Percentiles rank a stretch among this genome's conserved stretches.
phyloP scores from a whole-genome alignment of 352 stramenopile genomes.

The Achlya hypogyna region DNA sequence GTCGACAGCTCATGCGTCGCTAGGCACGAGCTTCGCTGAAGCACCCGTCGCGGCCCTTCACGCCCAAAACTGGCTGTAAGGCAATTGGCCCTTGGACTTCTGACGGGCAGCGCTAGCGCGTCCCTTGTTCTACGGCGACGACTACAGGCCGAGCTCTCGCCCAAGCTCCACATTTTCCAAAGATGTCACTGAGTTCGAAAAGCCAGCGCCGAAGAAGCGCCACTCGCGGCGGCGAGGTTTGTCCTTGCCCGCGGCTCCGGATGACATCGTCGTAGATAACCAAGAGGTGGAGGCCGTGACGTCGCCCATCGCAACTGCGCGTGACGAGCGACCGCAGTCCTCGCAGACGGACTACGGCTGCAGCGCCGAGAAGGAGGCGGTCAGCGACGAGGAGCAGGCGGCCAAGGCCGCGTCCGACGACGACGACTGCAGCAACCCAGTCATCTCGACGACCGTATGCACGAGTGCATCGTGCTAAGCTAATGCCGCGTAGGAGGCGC shows the following conservation, averaged over 20 bases:
- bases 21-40: conserved; percentile 70
- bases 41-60: conserved; percentile 72
- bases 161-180: conserved; percentile 55
- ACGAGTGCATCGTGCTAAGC: not conserved
- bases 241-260: too few species aligned
- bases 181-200: conserved; percentile 18
- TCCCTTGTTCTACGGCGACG: conserved; percentile 62
- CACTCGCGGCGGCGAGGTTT: conserved; percentile 2
- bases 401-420: not conserved
- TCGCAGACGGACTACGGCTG: not conserved
- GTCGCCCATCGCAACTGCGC: not conserved
- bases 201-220: conserved; percentile 33
- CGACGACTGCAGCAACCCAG: not conserved
- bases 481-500: conserved; percentile 2
- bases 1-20: not conserved
- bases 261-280: not conserved
- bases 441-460: conserved; percentile 8
- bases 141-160: conserved; percentile 56
- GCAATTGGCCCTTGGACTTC: too few species aligned
- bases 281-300: not conserved
- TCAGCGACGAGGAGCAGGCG: not conserved
- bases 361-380: not conserved
- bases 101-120: conserved; percentile 23
- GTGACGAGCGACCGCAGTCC: not conserved
- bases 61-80: conserved; percentile 41